phyloP scores from a whole-genome alignment of 345 rosid species.

The Ceriops tagal region DNA sequence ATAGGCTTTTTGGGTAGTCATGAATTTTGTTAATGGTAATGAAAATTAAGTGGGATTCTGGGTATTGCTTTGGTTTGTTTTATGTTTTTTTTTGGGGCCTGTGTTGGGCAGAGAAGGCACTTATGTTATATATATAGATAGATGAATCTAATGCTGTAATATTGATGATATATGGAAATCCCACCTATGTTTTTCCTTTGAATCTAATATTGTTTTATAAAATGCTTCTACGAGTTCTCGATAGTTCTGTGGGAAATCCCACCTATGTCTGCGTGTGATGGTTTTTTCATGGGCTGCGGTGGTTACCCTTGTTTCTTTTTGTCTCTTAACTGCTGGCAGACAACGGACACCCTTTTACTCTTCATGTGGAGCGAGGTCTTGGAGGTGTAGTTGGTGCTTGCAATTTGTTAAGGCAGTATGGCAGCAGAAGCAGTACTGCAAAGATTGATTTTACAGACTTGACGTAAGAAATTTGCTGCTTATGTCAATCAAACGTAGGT shows the following conservation, averaged over 20 bases:
- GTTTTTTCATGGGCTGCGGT: neutral
- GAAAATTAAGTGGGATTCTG: no score
- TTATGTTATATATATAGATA: neutral
- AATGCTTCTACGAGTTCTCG: neutral
- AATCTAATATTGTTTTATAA: no score
- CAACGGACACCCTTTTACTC: slow-evolving; percentile 30
- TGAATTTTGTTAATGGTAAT: no score
- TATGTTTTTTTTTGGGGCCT: no score
- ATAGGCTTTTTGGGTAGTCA: no score
- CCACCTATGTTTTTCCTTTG: no score
- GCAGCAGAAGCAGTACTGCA: slow-evolving; percentile 21
- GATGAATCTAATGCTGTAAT: neutral
- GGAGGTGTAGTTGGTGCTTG: slow-evolving; percentile 25
- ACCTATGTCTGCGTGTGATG: neutral
- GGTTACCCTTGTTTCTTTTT: neutral
- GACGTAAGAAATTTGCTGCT: slow-evolving; percentile 47
- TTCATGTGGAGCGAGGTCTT: slow-evolving; percentile 33
- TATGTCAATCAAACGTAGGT: neutral
- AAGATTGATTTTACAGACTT: slow-evolving; percentile 72
- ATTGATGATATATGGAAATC: neutral
- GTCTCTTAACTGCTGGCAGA: slow-evolving; percentile 34
- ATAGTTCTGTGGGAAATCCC: neutral
- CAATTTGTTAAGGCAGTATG: slow-evolving; percentile 35
- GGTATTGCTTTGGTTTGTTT: no score
- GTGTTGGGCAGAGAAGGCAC: no score